Conservation (phyloP, 2,329 filamentous ascomycete species). For the Arthroderma uncinatum region DNA sequence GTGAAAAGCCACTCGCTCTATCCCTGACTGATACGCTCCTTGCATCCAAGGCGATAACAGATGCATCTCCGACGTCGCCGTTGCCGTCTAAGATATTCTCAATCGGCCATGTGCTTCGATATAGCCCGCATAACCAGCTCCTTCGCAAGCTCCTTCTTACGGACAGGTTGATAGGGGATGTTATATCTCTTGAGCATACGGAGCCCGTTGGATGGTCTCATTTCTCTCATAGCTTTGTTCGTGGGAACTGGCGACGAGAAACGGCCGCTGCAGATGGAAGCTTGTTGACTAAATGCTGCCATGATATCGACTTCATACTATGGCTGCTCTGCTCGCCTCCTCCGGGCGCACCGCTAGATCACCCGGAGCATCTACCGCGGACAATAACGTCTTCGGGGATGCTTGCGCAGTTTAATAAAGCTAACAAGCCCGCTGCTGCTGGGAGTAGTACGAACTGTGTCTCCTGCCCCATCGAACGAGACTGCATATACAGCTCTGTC, state of each 20-base stretch:
- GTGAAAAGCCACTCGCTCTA: slow-evolving; percentile 87
- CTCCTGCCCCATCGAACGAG: slow-evolving; percentile 59
- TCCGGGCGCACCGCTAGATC: slow-evolving; percentile 28
- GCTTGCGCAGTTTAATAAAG: slow-evolving; percentile 64
- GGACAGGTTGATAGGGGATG: slow-evolving; percentile 66
- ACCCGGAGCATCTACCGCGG: slow-evolving; percentile 58
- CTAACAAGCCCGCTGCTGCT: slow-evolving; percentile 63
- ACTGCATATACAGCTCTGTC: slow-evolving; percentile 76
- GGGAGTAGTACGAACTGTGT: slow-evolving; percentile 77
- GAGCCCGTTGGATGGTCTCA: slow-evolving; percentile 97
- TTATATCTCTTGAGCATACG: slow-evolving; percentile 78
- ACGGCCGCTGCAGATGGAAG: slow-evolving; percentile 60
- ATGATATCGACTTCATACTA: slow-evolving; percentile 84
- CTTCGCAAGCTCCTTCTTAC: slow-evolving; percentile 66
- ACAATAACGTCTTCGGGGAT: slow-evolving; percentile 65
- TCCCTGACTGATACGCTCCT: slow-evolving; percentile 64
- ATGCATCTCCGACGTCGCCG: slow-evolving; percentile 12
- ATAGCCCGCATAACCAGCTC: slow-evolving; percentile 83
- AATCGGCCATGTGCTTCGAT: slow-evolving; percentile 86
- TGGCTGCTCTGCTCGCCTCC: slow-evolving; percentile 77
- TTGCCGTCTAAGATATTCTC: slow-evolving; percentile 54
- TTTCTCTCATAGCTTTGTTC: slow-evolving; percentile 80
- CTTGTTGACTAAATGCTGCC: slow-evolving; percentile 87
- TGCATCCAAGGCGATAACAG: slow-evolving; percentile 44
- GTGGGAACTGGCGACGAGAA: slow-evolving; percentile 84